Percentiles rank a stretch among this genome's conserved stretches.
Conservation (phyloP, 2,329 filamentous ascomycete genomes). For the Emericellopsis atlantica region DNA sequence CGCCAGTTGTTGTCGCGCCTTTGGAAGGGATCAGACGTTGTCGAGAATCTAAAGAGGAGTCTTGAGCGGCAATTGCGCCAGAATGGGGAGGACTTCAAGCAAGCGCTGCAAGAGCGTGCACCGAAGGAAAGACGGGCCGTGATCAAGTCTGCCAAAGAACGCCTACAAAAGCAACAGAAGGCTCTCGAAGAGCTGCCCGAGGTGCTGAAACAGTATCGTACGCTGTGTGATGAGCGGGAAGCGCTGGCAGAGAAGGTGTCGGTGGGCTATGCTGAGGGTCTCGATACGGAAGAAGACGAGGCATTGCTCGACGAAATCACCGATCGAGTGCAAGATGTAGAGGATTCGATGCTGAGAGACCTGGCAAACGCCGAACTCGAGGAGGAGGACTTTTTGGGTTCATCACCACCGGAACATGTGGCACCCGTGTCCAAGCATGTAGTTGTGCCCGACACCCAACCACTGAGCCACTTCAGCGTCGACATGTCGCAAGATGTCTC, state of each 20-base stretch:
- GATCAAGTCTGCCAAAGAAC: slow-evolving; percentile 37
- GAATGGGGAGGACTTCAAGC: slow-evolving; percentile 34
- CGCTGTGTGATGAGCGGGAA: slow-evolving; percentile 29
- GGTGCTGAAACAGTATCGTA: slow-evolving; percentile 27
- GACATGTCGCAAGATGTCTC: slow-evolving; percentile 19
- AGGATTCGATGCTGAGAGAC: slow-evolving; percentile 24
- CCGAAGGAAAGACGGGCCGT: slow-evolving; percentile 29
- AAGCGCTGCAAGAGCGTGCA: slow-evolving; percentile 32
- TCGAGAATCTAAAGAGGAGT: slow-evolving; percentile 5
- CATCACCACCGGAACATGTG: slow-evolving; percentile 4
- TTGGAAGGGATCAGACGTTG: background rate
- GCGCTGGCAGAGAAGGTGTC: slow-evolving; percentile 31
- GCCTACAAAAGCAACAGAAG: slow-evolving; percentile 30
- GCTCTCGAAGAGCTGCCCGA: slow-evolving; percentile 25
- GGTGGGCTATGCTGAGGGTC: slow-evolving; percentile 34
- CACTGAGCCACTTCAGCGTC: slow-evolving; percentile 13
- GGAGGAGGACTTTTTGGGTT: slow-evolving; percentile 22
- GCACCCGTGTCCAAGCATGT: slow-evolving; percentile 6
- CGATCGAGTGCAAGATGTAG: slow-evolving; percentile 28
- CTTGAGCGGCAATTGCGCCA: slow-evolving; percentile 29
- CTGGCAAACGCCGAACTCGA: slow-evolving; percentile 33
- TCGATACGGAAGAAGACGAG: slow-evolving; percentile 40
- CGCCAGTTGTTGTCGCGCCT: background rate
- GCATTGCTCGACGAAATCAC: slow-evolving; percentile 33
- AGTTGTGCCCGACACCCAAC: slow-evolving; percentile 33